Percentiles rank a stretch among this genome's conserved stretches.
phyloP scores from a whole-genome alignment of 2,329 filamentous ascomycete genomes.

The Sporothrix dimorphospora region DNA sequence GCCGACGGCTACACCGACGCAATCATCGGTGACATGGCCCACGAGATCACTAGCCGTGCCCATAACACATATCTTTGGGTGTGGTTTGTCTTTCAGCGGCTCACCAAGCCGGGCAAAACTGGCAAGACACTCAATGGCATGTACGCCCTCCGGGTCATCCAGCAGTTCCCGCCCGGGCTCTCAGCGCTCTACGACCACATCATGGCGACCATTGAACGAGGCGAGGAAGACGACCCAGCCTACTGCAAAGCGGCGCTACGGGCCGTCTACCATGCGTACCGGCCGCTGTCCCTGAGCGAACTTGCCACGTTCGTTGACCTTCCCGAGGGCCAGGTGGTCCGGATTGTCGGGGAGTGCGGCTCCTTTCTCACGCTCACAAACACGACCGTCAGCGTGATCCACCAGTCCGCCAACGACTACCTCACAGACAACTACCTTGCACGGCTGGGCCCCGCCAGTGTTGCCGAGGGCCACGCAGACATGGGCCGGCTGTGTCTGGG shows the following conservation, averaged over 20 bases:
- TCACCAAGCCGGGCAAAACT: background rate
- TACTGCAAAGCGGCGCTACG: slow-evolving; percentile 1
- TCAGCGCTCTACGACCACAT: slow-evolving; percentile 23
- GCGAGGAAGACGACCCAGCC: background rate
- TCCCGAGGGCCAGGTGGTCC: background rate
- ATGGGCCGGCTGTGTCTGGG: background rate
- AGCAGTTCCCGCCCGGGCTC: background rate
- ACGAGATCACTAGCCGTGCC: slow-evolving; percentile 15
- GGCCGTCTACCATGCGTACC: slow-evolving; percentile 16
- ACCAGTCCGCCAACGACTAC: slow-evolving; percentile 18
- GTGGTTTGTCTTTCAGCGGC: slow-evolving; percentile 17
- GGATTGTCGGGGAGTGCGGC: slow-evolving; percentile 19
- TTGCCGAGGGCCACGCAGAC: background rate
- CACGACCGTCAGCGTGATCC: slow-evolving; percentile 5
- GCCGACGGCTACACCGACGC: background rate
- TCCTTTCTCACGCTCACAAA: slow-evolving; percentile 16
- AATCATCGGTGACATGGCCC: background rate
- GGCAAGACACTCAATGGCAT: background rate
- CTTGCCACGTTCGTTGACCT: background rate
- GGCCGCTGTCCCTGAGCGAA: slow-evolving; percentile 10
- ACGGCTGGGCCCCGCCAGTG: background rate
- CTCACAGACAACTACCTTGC: background rate
- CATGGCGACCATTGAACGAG: background rate
- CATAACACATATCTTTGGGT: slow-evolving; percentile 24
- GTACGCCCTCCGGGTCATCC: background rate